Percentiles rank a stretch among this genome's conserved stretches.
phyloP scores from a whole-genome alignment of 2,329 filamentous ascomycete genomes.

The Dactylellina drechsleri region DNA sequence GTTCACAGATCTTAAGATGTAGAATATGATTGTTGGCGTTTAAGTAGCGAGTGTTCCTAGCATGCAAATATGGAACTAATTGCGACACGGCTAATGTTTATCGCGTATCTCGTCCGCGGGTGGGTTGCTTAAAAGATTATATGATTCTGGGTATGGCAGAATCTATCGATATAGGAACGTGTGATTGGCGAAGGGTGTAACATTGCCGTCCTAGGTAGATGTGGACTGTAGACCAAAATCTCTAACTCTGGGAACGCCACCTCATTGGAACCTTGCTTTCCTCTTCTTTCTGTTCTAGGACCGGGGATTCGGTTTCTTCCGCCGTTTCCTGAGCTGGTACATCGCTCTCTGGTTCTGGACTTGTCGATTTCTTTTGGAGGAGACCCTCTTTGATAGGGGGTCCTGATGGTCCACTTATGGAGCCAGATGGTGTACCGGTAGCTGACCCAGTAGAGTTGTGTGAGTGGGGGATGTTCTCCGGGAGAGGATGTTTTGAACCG shows the following conservation, averaged over 20 bases:
- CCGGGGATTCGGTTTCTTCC: slow-evolving; percentile 54
- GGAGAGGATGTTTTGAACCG: slow-evolving; percentile 91
- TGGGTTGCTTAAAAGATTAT: no score
- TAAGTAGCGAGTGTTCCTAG: no score
- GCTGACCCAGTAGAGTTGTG: slow-evolving; percentile 36
- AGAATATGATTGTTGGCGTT: no score
- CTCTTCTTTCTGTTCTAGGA: slow-evolving; percentile 47
- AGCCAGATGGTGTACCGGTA: slow-evolving; percentile 53
- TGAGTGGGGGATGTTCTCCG: slow-evolving; percentile 88
- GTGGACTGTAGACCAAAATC: slow-evolving; percentile 3
- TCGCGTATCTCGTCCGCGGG: no score
- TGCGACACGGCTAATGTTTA: no score
- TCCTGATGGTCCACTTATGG: slow-evolving; percentile 47
- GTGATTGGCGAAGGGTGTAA: no score
- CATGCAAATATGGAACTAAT: no score
- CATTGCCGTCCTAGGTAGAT: no score
- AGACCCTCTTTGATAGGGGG: slow-evolving; percentile 56
- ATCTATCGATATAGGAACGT: no score
- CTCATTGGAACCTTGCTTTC: slow-evolving; percentile 41
- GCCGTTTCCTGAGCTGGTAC: slow-evolving; percentile 56
- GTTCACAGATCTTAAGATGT: no score
- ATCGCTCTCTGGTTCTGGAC: slow-evolving; percentile 56
- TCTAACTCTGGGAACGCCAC: slow-evolving; percentile 52
- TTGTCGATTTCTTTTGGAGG: slow-evolving; percentile 46
- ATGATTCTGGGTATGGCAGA: no score